Conservation (phyloP, 2,329 filamentous ascomycete genomes). For the Neonectria sp. region DNA sequence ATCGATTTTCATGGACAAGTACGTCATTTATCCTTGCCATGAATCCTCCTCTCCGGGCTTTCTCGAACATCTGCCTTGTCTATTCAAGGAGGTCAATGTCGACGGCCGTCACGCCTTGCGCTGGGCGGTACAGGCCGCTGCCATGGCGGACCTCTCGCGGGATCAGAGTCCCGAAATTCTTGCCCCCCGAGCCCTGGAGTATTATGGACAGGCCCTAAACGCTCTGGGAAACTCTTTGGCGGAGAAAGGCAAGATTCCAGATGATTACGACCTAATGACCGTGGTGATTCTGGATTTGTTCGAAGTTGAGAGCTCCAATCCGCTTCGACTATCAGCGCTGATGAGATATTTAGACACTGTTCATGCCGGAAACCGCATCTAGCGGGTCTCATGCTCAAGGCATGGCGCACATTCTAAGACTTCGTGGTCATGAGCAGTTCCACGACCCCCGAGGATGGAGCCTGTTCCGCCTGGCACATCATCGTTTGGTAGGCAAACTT, state of each 20-base stretch:
- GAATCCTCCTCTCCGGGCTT: constrained; percentile 56
- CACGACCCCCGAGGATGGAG: constrained; percentile 56
- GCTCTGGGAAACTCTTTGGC: constrained; percentile 52
- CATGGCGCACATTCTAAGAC: constrained; percentile 57
- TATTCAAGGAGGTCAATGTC: constrained; percentile 57
- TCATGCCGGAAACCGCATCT: constrained; percentile 44
- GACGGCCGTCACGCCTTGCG: constrained; percentile 55
- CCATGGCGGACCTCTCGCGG: constrained; percentile 52
- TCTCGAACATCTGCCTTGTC: constrained; percentile 54
- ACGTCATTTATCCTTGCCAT: constrained; percentile 55
- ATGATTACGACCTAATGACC: constrained; percentile 59
- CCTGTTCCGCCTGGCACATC: constrained; percentile 57
- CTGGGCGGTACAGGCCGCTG: constrained; percentile 56
- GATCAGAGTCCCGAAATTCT: constrained; percentile 40
- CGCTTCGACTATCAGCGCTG: background rate
- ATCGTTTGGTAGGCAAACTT: constrained; percentile 48
- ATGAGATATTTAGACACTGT: constrained; percentile 49
- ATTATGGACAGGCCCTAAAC: constrained; percentile 53
- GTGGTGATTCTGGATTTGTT: constrained; percentile 58
- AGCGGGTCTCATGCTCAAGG: constrained; percentile 55
- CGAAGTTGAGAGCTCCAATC: constrained; percentile 48
- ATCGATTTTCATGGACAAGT: constrained; percentile 55
- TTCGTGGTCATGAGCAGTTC: constrained; percentile 54
- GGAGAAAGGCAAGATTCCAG: constrained; percentile 50
- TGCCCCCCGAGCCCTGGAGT: constrained; percentile 49